phyloP scores from a whole-genome alignment of 2,329 filamentous ascomycete genomes.

The Tolypocladium endophyticum region DNA sequence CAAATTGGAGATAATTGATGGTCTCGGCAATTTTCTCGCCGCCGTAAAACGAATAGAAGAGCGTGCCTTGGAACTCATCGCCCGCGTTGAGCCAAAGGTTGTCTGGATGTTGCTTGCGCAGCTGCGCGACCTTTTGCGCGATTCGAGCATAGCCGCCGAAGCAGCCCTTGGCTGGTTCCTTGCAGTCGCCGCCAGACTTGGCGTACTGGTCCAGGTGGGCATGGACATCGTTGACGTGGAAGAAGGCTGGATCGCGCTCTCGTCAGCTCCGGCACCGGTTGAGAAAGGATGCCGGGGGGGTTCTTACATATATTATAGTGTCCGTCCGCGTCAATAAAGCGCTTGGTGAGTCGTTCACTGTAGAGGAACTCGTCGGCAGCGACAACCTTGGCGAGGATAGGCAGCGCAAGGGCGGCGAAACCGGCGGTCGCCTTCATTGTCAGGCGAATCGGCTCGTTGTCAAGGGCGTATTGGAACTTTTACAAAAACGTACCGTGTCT shows the following conservation, averaged over 20 bases:
- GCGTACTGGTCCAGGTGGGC: slow-evolving; percentile 55
- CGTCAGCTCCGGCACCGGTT: not conserved
- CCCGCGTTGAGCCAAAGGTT: slow-evolving; percentile 54
- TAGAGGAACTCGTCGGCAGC: not conserved
- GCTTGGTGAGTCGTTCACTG: not conserved
- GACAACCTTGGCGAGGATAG: not conserved
- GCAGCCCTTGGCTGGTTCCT: slow-evolving; percentile 43
- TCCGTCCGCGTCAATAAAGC: not conserved
- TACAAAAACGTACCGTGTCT: not conserved
- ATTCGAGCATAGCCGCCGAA: slow-evolving; percentile 56
- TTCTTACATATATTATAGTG: not conserved
- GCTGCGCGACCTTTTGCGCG: slow-evolving; percentile 47
- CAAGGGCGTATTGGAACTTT: not conserved
- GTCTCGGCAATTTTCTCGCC: slow-evolving; percentile 59
- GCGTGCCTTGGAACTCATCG: slow-evolving; percentile 60
- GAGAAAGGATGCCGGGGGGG: not conserved
- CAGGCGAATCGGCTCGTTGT: not conserved
- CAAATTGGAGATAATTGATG: slow-evolving; percentile 54
- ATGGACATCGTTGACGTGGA: slow-evolving; percentile 61
- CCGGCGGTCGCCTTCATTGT: not conserved
- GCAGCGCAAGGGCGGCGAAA: not conserved
- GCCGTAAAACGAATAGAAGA: slow-evolving; percentile 57
- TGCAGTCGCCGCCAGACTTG: slow-evolving; percentile 52
- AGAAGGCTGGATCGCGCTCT: slow-evolving; percentile 35
- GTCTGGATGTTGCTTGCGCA: slow-evolving; percentile 46